Evolutionary conservation across 2,329 filamentous ascomycete genomes (phyloP), one percentile per base, ranked within the genome.

Genomic region (Laburnicola sp.): DNA sequence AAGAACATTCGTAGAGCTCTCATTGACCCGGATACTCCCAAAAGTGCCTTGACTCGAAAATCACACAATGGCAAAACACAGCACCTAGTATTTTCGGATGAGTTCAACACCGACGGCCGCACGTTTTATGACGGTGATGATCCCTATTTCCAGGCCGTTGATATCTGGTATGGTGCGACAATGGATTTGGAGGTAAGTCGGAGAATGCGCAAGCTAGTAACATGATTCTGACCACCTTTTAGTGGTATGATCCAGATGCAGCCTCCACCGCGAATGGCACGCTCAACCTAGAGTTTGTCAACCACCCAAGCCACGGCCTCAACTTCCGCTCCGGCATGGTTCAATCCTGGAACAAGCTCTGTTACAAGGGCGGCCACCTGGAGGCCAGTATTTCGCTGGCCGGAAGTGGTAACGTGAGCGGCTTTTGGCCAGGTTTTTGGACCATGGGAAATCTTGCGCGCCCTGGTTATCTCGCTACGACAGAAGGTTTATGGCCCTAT

Each of bases 341-440:
- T 6, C 86, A 89, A 63, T 87, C 83, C 8, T 89, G 86, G 86
- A 89, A 89, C 68, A 83, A 87, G 65, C 67, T 89, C 48, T 88
- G 86, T 70, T 89, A 88, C 75, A 88, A 86, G 54, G 85, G 86
- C 28, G 86, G 86, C 3, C 80, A 86, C 41, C 65, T 89, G 10
- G 86, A 89, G 72, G 85, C 85, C 21, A 86, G 84, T 63, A 83
- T 89, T 45, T 89, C 86, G 3, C 75, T 89, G 4, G 86, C 86
- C 10, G 86, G 86, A 11, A 73, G 78, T 40, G 86, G 86, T 39
- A 84, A 88, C 56, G 80, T 83, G 10, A 79, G 83, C 48, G 86
- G 86, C 50, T 86, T 89, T 71, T 89, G 86, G 86, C 86, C 86
- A 36, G 86, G 86, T 70, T 87, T 88, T 70, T 89, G 86, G 86